Percentiles rank a stretch among this genome's conserved stretches.
These are phyloP conservation scores for Penicillium dipodomyicola DNA, from an alignment of 495 filamentous ascomycete species.

Conservation along the genomic window DNA sequence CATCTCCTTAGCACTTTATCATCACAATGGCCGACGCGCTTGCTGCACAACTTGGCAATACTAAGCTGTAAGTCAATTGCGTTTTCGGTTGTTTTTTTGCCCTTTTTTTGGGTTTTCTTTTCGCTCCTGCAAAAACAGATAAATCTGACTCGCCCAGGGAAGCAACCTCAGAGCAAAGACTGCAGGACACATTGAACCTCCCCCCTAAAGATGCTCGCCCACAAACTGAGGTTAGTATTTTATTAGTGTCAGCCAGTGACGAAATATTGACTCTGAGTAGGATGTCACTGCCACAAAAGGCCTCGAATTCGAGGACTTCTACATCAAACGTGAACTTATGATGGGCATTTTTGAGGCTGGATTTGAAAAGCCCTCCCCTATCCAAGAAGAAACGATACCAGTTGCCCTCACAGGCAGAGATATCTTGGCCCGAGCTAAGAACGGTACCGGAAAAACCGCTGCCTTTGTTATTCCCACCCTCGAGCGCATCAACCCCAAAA, in stretches of 20 bases:
- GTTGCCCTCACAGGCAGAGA: slow-evolving; percentile 93
- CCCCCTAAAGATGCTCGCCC: slow-evolving; percentile 81
- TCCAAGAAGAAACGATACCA: slow-evolving; percentile 98
- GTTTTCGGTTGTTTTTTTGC: too few species aligned
- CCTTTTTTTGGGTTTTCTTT: too few species aligned
- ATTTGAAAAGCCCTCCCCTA: slow-evolving; percentile 97
- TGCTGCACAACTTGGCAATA: slow-evolving; percentile 66
- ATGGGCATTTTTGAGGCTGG: slow-evolving; percentile 99
- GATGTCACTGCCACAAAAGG: slow-evolving; percentile 98
- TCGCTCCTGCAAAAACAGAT: background rate
- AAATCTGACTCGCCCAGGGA: slow-evolving; percentile 42
- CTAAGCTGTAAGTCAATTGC: slow-evolving; percentile 59
- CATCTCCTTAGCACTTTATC: slow-evolving; percentile 9
- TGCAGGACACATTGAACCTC: slow-evolving; percentile 75
- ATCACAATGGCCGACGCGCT: slow-evolving; percentile 58
- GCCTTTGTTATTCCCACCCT: slow-evolving; percentile 96
- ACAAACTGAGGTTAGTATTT: slow-evolving; percentile 79
- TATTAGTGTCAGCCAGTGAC: background rate
- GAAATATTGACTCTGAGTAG: slow-evolving; percentile 44
- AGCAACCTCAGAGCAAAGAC: slow-evolving; percentile 58
- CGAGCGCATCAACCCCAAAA: slow-evolving; percentile 93
- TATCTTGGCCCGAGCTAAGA: slow-evolving; percentile 94
- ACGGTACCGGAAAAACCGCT: slow-evolving; percentile 97
- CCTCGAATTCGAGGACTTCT: slow-evolving; percentile 95
- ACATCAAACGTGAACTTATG: slow-evolving; percentile 87